A percentile compares a stretch with the other conserved stretches of the same genome.
phyloP scores from a whole-genome alignment of 2,329 filamentous ascomycete species.

The Coniochaeta sp. region DNA sequence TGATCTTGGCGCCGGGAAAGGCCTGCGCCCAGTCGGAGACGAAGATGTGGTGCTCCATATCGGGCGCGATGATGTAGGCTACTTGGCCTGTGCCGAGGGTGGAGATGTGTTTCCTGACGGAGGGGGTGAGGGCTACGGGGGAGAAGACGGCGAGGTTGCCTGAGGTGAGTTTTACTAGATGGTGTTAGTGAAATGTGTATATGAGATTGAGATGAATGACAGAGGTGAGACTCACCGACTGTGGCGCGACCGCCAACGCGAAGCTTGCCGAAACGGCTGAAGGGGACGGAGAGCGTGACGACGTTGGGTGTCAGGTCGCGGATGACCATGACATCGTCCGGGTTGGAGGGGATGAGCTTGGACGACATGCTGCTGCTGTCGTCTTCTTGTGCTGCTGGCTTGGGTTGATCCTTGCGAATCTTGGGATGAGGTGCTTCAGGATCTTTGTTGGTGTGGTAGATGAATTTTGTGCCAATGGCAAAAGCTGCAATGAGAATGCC shows the following conservation, averaged over 20 bases:
- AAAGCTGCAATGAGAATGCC: neutral
- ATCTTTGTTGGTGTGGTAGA: neutral
- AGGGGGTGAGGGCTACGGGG: constrained; percentile 75
- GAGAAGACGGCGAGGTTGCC: constrained; percentile 85
- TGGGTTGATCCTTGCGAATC: neutral
- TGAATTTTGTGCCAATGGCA: neutral
- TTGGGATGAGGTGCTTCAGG: neutral
- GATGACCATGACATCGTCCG: constrained; percentile 82
- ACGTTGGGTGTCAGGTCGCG: constrained; percentile 75
- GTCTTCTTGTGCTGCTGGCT: neutral
- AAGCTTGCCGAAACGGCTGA: constrained; percentile 70
- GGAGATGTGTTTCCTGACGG: constrained; percentile 57
- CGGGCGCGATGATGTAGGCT: constrained; percentile 78
- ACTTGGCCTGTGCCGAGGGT: constrained; percentile 59
- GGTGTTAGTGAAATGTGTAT: neutral
- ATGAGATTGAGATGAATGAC: constrained; percentile 5
- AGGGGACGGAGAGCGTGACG: constrained; percentile 75
- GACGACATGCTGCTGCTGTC: constrained; percentile 40
- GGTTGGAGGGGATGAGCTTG: constrained; percentile 62
- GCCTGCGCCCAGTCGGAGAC: constrained; percentile 75
- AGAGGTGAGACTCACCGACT: constrained; percentile 49
- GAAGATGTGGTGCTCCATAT: constrained; percentile 94
- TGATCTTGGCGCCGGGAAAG: constrained; percentile 71
- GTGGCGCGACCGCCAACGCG: constrained; percentile 85
- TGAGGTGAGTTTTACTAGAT: constrained; percentile 61